Percentiles rank a stretch among this genome's conserved stretches.
Evolutionary conservation across 2,329 filamentous ascomycete species (phyloP).

Genomic region (Fusarium humuli): DNA sequence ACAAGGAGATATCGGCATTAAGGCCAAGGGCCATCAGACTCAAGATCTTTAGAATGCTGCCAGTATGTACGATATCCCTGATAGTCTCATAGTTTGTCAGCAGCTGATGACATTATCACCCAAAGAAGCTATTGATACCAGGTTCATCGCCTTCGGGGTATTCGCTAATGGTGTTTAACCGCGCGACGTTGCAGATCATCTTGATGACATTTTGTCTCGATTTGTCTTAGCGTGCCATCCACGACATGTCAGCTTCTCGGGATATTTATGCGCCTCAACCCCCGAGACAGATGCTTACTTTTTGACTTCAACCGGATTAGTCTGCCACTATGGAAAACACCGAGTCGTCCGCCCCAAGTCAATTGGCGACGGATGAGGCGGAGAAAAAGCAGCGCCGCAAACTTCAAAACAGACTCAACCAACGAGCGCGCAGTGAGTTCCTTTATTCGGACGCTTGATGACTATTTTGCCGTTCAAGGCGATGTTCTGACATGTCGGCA

Average conservation of each 20-base stretch:
- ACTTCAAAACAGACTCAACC: slow-evolving; percentile 15
- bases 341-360: not conserved
- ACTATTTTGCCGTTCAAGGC: not conserved
- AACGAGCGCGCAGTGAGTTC: slow-evolving; percentile 17
- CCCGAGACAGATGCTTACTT: slow-evolving; percentile 6
- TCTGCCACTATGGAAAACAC: too few species aligned
- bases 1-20: not conserved
- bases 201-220: slow-evolving; percentile 15
- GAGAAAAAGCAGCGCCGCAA: slow-evolving; percentile 17
- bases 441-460: not conserved
- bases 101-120: not conserved
- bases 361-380: not conserved
- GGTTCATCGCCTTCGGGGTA: not conserved
- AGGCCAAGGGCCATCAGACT: not conserved
- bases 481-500: not conserved
- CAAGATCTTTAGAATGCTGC: not conserved
- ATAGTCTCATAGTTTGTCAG: not conserved
- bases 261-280: not conserved
- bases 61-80: not conserved
- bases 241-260: not conserved
- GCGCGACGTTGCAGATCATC: not conserved
- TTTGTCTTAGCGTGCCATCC: slow-evolving; percentile 8
- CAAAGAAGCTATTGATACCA: not conserved
- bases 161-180: too few species aligned
- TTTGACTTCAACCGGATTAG: not conserved